Conservation (phyloP, 2,329 filamentous ascomycete genomes). For the Aspergillus cejpii region DNA sequence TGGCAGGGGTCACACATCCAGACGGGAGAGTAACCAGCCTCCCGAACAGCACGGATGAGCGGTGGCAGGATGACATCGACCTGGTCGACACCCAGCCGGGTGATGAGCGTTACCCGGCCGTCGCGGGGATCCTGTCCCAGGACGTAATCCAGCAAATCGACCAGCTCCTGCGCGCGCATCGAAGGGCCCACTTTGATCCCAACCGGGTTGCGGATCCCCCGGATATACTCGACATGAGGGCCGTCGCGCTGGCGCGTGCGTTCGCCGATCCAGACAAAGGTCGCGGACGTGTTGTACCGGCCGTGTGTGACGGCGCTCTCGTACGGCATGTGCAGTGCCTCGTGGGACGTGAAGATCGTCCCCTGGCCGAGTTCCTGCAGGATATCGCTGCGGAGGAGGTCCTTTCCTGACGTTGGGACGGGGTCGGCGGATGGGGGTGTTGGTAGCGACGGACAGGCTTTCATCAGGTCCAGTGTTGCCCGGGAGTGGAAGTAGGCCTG, state of each 20-base stretch:
- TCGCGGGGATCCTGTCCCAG: conserved; percentile 65
- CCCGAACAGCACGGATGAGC: conserved; percentile 83
- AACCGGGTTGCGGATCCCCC: conserved; percentile 85
- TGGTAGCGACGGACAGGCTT: neutral
- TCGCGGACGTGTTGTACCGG: conserved; percentile 85
- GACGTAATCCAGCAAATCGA: conserved; percentile 69
- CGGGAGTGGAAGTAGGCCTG: conserved; percentile 88
- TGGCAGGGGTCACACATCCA: conserved; percentile 99
- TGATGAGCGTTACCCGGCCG: conserved; percentile 62
- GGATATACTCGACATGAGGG: conserved; percentile 90
- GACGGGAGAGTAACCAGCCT: conserved; percentile 65
- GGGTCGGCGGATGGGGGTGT: neutral
- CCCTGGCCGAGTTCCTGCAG: neutral
- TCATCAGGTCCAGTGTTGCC: conserved; percentile 68
- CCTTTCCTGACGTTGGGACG: neutral
- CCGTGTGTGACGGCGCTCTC: conserved; percentile 53
- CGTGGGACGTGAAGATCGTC: conserved; percentile 8
- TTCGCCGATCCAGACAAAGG: conserved; percentile 95
- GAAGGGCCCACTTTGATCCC: conserved; percentile 87
- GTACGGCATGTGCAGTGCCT: conserved; percentile 9
- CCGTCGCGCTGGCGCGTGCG: conserved; percentile 84
- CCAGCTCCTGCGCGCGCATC: conserved; percentile 66
- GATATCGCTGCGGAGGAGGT: neutral
- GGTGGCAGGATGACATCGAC: conserved; percentile 65
- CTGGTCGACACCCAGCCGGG: conserved; percentile 73